Evolutionary conservation across 2,329 filamentous ascomycete species (phyloP).

Genomic region (Ceratocystiopsis minuta): DNA sequence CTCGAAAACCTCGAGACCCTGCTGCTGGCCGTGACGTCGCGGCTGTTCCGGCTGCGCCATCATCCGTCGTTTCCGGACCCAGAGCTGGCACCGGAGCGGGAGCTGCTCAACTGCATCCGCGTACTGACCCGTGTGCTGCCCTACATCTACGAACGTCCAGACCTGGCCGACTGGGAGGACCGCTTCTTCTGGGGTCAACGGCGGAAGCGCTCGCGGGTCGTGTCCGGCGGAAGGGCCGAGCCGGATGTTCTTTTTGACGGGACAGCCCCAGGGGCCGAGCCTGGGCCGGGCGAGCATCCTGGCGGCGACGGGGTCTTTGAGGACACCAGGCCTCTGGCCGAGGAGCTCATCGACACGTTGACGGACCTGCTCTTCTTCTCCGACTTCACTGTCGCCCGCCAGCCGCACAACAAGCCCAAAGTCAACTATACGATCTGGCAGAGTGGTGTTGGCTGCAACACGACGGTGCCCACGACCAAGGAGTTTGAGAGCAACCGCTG

Average conservation of each 20-base stretch:
- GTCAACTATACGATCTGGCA: constrained; percentile 95
- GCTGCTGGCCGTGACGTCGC: constrained; percentile 65
- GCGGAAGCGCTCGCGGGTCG: constrained; percentile 51
- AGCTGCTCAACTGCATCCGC: constrained; percentile 89
- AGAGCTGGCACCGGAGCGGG: constrained; percentile 65
- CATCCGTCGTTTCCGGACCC: constrained; percentile 81
- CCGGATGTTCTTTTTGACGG: constrained; percentile 77
- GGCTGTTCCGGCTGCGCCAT: constrained; percentile 65
- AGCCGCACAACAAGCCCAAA: constrained; percentile 52
- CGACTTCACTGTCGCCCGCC: constrained; percentile 66
- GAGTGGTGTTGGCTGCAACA: constrained; percentile 90
- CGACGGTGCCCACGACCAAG: constrained; percentile 69
- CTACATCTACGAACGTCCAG: constrained; percentile 79
- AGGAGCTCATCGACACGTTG: constrained; percentile 81
- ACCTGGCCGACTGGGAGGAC: constrained; percentile 71
- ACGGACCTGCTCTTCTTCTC: constrained; percentile 82
- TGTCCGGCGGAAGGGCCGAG: constrained; percentile 43
- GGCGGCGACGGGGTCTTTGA: constrained; percentile 33
- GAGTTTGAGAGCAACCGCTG: constrained; percentile 86
- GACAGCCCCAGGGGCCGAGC: constrained; percentile 28
- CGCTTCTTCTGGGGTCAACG: constrained; percentile 78
- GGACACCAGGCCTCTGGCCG: constrained; percentile 70
- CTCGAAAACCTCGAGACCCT: constrained; percentile 82
- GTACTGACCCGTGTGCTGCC: constrained; percentile 79
- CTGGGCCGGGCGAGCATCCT: too few species aligned